Evolutionary conservation across 1,284 basidiomycete genomes (phyloP).

Genomic region (Sparassis latifolia): DNA sequence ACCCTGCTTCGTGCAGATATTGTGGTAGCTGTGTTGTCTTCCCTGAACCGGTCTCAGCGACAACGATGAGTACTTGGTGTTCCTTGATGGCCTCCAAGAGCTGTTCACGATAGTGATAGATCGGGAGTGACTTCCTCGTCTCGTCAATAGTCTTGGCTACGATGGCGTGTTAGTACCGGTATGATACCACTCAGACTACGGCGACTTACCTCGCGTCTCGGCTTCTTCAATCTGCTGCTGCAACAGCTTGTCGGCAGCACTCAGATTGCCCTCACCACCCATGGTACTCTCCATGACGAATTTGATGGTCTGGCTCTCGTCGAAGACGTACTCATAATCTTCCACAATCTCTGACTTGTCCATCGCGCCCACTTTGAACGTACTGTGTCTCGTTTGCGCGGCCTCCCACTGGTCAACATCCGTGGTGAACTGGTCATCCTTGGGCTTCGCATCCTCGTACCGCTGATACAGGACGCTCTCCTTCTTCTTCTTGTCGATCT

Average conservation of each 20-base stretch:
- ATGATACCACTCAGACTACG: not conserved
- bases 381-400: conserved; percentile 84
- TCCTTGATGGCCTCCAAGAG: conserved; percentile 86
- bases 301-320: conserved; percentile 94
- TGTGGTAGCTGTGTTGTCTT: conserved; percentile 99
- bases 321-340: conserved; percentile 96
- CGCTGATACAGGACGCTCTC: conserved; percentile 90
- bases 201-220: conserved; percentile 72
- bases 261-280: conserved; percentile 66
- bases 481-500: conserved; percentile 96
- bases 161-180: not conserved
- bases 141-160: conserved; percentile 86
- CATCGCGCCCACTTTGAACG: conserved; percentile 84
- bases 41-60: conserved; percentile 92
- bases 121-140: conserved; percentile 86
- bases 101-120: conserved; percentile 81
- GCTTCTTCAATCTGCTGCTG: conserved; percentile 89
- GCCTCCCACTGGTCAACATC: conserved; percentile 97
- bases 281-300: conserved; percentile 86
- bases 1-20: conserved; percentile 97
- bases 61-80: conserved; percentile 89
- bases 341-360: conserved; percentile 80
- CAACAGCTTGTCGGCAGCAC: conserved; percentile 81
- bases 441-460: conserved; percentile 87
- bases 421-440: conserved; percentile 89